A percentile compares a stretch with the other conserved stretches of the same genome.
These are phyloP conservation scores for Globisporangium nagaii DNA, from an alignment of 352 stramenopile species.

Conservation along the genomic window DNA sequence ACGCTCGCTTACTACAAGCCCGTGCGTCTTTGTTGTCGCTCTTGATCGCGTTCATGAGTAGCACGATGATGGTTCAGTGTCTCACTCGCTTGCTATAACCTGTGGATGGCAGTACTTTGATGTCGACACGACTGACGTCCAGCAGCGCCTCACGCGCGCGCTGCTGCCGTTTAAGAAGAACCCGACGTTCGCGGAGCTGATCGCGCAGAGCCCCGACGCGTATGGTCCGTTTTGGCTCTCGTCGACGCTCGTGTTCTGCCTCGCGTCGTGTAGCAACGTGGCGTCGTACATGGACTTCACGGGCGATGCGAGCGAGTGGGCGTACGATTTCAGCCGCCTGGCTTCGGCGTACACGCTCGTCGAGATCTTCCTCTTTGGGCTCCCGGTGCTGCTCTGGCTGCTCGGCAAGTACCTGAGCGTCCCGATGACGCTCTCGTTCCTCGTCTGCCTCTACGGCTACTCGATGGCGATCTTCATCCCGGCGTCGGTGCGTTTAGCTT, in stretches of 20 bases:
- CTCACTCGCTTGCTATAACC: no score
- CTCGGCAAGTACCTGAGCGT: slow-evolving; percentile 75
- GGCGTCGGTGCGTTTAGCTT: slow-evolving; percentile 37
- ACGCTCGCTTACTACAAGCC: slow-evolving; percentile 80
- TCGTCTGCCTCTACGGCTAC: slow-evolving; percentile 84
- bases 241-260: slow-evolving; percentile 80
- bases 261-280: slow-evolving; percentile 82
- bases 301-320: slow-evolving; percentile 55
- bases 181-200: slow-evolving; percentile 72
- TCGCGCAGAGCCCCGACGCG: slow-evolving; percentile 50
- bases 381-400: slow-evolving; percentile 75
- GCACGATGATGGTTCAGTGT: no score
- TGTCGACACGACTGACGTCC: slow-evolving; percentile 78
- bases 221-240: slow-evolving; percentile 85
- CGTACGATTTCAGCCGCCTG: slow-evolving; percentile 80
- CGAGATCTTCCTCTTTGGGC: slow-evolving; percentile 64
- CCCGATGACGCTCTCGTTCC: slow-evolving; percentile 71
- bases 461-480: slow-evolving; percentile 81
- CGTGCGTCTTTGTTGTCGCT: slow-evolving; percentile 48
- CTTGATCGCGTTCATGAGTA: no score
- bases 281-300: slow-evolving; percentile 76
- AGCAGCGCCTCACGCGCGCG: slow-evolving; percentile 63
- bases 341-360: slow-evolving; percentile 76
- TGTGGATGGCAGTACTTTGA: slow-evolving; percentile 88
- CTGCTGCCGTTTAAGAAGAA: slow-evolving; percentile 84